A percentile compares a stretch with the other conserved stretches of the same genome.
Conservation (phyloP, 1,139 yeast genomes). For the Magnusiomyces fungicola region DNA sequence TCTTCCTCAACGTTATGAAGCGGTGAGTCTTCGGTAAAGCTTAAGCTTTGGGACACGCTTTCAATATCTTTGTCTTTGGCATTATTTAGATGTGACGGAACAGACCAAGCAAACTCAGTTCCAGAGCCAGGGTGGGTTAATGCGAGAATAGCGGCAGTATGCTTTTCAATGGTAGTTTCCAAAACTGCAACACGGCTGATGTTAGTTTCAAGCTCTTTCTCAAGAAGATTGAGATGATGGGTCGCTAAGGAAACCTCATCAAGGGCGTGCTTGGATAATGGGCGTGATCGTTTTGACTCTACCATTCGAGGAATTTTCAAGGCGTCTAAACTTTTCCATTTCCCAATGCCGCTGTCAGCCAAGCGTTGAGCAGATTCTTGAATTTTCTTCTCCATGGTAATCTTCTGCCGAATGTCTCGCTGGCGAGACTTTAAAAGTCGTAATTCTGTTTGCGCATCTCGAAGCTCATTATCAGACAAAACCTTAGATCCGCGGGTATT, state of each 20-base stretch:
- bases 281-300: too few relatives aligned
- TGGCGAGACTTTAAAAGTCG: slow-evolving; percentile 22
- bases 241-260: slow-evolving; percentile 29
- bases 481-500: slow-evolving; percentile 26
- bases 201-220: slow-evolving; percentile 20
- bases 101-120: neutral
- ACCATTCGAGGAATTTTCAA: too few relatives aligned
- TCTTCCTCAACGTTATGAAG: too few relatives aligned
- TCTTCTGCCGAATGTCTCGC: slow-evolving; percentile 25
- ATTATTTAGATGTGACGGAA: too few relatives aligned
- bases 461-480: slow-evolving; percentile 30
- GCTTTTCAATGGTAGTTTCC: slow-evolving; percentile 24
- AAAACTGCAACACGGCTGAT: slow-evolving; percentile 19
- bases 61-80: too few relatives aligned
- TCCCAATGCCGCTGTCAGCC: neutral
- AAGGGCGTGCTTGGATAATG: slow-evolving; percentile 31
- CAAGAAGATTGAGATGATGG: slow-evolving; percentile 24
- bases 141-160: slow-evolving; percentile 31
- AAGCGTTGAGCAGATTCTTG: slow-evolving; percentile 28
- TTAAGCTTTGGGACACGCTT: too few relatives aligned
- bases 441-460: slow-evolving; percentile 25
- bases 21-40: too few relatives aligned
- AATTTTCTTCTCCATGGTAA: slow-evolving; percentile 30
- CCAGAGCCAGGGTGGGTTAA: slow-evolving; percentile 23
- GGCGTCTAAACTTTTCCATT: too few relatives aligned